These are phyloP conservation scores for Kwoniella botswanensis DNA, from an alignment of 768 basidiomycete genomes.

Conservation along the genomic window DNA sequence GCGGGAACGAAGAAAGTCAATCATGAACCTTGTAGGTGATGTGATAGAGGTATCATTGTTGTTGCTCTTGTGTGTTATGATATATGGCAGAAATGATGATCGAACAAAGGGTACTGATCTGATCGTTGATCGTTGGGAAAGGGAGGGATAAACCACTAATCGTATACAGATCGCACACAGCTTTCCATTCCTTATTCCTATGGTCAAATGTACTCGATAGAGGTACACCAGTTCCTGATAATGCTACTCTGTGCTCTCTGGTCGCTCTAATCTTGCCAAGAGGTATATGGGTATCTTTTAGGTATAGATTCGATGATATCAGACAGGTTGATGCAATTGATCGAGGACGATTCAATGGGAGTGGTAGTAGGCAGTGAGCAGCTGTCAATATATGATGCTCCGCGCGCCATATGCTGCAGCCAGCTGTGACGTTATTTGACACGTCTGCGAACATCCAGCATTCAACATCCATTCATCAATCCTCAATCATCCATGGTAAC, in stretches of 20 bases:
- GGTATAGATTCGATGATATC: too few species aligned
- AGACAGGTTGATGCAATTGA: too few species aligned
- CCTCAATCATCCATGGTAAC: background rate
- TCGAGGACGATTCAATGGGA: too few species aligned
- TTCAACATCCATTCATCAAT: background rate
- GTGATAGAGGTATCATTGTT: background rate
- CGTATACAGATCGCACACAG: background rate
- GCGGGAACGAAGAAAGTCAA: background rate
- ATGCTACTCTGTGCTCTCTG: too few species aligned
- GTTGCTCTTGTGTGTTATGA: background rate
- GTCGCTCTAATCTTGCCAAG: too few species aligned
- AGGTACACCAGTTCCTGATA: too few species aligned
- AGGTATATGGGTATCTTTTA: too few species aligned
- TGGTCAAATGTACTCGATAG: too few species aligned
- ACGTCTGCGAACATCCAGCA: background rate
- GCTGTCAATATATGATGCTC: too few species aligned
- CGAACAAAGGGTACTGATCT: background rate
- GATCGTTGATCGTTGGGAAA: background rate
- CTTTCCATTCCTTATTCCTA: background rate
- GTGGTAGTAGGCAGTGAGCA: too few species aligned
- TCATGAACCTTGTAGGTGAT: background rate
- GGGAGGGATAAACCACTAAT: background rate
- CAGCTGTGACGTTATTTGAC: background rate
- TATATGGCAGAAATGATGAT: background rate
- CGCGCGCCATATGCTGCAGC: background rate